Evolutionary conservation across 306 rosid species (phyloP).

Genomic region (Trifolium repens): DNA sequence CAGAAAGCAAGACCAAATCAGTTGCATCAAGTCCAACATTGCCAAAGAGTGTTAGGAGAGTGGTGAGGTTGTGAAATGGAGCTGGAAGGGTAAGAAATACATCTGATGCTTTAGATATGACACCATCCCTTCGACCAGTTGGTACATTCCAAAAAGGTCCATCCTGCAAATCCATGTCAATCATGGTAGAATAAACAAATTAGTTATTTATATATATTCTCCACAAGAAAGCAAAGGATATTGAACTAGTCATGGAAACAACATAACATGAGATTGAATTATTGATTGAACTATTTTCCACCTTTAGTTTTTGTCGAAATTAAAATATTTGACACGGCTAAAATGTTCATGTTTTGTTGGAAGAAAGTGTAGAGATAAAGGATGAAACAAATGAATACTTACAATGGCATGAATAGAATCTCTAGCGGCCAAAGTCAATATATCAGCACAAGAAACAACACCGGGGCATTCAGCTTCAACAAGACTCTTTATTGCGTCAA

Average conservation of each 20-base stretch:
- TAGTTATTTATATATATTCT: not conserved
- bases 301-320: too few species aligned
- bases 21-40: conserved; percentile 67
- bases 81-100: conserved; percentile 57
- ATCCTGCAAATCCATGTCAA: conserved; percentile 59
- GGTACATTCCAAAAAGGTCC: conserved; percentile 95
- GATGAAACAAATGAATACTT: conserved; percentile 35
- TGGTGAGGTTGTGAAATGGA: conserved; percentile 63
- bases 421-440: conserved; percentile 68
- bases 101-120: conserved; percentile 53
- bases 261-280: too few species aligned
- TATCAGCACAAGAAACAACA: conserved; percentile 85
- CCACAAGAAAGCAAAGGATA: not conserved
- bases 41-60: conserved; percentile 57
- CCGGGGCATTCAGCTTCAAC: conserved; percentile 88
- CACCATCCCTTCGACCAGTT: conserved; percentile 87
- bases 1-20: conserved; percentile 80
- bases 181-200: conserved; percentile 13
- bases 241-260: not conserved
- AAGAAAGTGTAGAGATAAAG: too few species aligned
- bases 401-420: conserved; percentile 74
- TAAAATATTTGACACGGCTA: too few species aligned
- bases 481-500: conserved; percentile 66
- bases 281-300: too few species aligned
- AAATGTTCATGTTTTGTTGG: too few species aligned